Conservation (phyloP, 2,329 filamentous ascomycete genomes). For the Xylogone sp. region DNA sequence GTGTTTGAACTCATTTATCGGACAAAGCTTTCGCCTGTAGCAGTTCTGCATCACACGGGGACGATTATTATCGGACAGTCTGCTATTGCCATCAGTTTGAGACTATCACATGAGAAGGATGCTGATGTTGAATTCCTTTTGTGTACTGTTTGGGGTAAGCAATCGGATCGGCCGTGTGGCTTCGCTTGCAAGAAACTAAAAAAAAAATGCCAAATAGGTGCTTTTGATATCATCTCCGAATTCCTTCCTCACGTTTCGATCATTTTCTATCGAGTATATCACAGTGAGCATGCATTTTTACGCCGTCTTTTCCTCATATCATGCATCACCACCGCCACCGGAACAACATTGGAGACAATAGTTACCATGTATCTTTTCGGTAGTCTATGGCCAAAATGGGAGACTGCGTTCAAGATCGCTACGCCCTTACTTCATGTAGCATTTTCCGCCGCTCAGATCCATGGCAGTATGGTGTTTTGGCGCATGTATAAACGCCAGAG, state of each 20-base stretch:
- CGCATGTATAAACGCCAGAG: constrained; percentile 31
- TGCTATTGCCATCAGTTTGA: constrained; percentile 34
- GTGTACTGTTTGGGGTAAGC: constrained; percentile 25
- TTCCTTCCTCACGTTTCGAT: constrained; percentile 42
- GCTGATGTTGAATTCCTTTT: constrained; percentile 26
- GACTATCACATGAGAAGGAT: constrained; percentile 20
- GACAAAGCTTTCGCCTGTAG: constrained; percentile 35
- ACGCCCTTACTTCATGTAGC: constrained; percentile 39
- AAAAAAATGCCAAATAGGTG: constrained; percentile 26
- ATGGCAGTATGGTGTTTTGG: constrained; percentile 38
- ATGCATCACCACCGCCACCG: constrained; percentile 32
- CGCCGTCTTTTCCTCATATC: constrained; percentile 33
- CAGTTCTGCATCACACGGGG: constrained; percentile 35
- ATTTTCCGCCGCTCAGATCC: constrained; percentile 38
- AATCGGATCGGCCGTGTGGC: no score
- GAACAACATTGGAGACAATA: constrained; percentile 37
- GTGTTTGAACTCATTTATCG: constrained; percentile 41
- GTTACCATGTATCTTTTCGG: constrained; percentile 41
- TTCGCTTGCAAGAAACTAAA: neutral
- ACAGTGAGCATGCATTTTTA: constrained; percentile 34
- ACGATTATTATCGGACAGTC: constrained; percentile 34
- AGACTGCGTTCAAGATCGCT: constrained; percentile 37
- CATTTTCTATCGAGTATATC: constrained; percentile 39
- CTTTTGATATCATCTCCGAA: constrained; percentile 42
- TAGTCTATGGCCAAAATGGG: constrained; percentile 37